phyloP scores from a whole-genome alignment of 2,329 filamentous ascomycete species.

The Colletotrichum somersetense region DNA sequence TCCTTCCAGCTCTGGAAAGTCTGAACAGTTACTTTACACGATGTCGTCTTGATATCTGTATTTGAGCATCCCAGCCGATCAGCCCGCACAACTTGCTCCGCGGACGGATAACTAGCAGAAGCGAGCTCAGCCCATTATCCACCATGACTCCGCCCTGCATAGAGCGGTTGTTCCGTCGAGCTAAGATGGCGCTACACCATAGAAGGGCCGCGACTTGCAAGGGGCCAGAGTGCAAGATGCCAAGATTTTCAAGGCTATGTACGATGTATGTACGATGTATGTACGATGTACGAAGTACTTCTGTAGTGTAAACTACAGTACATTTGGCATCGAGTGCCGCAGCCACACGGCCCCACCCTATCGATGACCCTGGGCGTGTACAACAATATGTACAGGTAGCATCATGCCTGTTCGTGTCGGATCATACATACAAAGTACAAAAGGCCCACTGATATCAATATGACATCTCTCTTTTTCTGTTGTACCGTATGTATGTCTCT shows the following conservation, averaged over 20 bases:
- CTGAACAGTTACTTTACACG: not conserved
- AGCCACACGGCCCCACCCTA: conserved; percentile 29
- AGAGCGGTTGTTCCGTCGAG: conserved; percentile 29
- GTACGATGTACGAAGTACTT: too few relatives aligned
- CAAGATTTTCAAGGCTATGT: conserved; percentile 1
- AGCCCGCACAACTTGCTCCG: conserved; percentile 10
- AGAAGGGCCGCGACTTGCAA: conserved; percentile 26
- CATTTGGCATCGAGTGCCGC: conserved; percentile 27
- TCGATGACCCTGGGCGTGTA: conserved; percentile 29
- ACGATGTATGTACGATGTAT: not conserved
- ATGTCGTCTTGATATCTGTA: conserved; percentile 1
- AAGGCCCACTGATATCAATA: conserved; percentile 40
- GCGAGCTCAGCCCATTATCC: conserved; percentile 32
- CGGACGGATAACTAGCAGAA: conserved; percentile 35
- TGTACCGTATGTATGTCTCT: not conserved
- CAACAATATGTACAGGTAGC: conserved; percentile 5
- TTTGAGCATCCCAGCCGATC: conserved; percentile 6
- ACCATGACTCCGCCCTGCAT: conserved; percentile 20
- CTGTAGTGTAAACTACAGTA: too few relatives aligned
- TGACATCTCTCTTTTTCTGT: conserved; percentile 31
- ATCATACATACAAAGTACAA: conserved; percentile 12
- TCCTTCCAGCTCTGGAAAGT: not conserved
- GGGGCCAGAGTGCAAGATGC: conserved; percentile 24
- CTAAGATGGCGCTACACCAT: conserved; percentile 10
- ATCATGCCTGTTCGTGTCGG: conserved; percentile 37